Evolutionary conservation across 306 rosid genomes (phyloP), one percentile per base, ranked within the genome.

Genomic region (Prunus kanzakura): DNA sequence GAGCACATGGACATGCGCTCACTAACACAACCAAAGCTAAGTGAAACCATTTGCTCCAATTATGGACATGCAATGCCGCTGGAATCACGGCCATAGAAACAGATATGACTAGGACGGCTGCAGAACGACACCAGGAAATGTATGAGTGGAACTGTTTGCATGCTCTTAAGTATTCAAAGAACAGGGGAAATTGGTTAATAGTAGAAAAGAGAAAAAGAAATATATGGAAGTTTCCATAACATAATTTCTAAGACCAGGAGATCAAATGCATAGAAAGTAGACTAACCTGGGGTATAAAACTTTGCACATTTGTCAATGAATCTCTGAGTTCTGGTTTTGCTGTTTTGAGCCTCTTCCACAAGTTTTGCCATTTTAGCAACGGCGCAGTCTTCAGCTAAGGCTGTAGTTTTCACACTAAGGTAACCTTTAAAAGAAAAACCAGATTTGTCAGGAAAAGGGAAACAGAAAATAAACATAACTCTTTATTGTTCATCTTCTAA

Each of bases 291-390:
- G 64, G 99, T 96, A 76, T 96, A 96, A 87, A 82, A 92, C 80
- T 86, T 87, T 23, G 98, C 85, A 78, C 90, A 96, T 54, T 91
- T 84, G 82, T 96, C 99, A 35, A 96, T 91, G 77, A 91, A 70
- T 79, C 90, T 89, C 72, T 96, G 93, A 58, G 92, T 88, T 54
- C 75, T 81, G 61, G 98, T 76, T 83, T 92, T 96, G 76, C 95
- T 91, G 88, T 88, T 92, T 57, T 92, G 97, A 45, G 99, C 99
- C 78, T 91, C 98, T 88, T 96, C 98, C 2, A 96, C 99, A 49
- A 96, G 96, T 86, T 86, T 92, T 20, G 91, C 88, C 99, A 96
- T 92, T 86, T 96, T 92, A 71, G 99, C 92, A 83, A 96, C 97
- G 69, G 90, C 90, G 80, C 96, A 91, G 38, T 96, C 99, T 80